Conservation (phyloP, 768 basidiomycete genomes). For the Mycena galopus region DNA sequence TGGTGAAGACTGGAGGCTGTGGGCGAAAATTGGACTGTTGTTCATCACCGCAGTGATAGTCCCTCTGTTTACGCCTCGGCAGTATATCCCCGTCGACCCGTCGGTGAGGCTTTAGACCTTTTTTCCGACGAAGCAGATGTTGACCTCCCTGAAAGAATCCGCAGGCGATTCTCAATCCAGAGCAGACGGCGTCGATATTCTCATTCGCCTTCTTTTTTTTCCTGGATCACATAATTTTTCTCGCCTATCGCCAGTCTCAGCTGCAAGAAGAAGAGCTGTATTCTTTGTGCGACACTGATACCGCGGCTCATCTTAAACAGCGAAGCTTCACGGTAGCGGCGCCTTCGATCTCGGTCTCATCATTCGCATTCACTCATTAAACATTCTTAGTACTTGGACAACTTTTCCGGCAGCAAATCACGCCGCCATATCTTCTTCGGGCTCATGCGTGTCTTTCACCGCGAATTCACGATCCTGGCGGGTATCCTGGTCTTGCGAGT, state of each 20-base stretch:
- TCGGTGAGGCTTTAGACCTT: slow-evolving; percentile 40
- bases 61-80: slow-evolving; percentile 68
- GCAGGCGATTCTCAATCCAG: slow-evolving; percentile 46
- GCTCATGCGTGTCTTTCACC: slow-evolving; percentile 55
- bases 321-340: slow-evolving; percentile 46
- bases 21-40: slow-evolving; percentile 64
- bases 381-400: slow-evolving; percentile 10
- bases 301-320: slow-evolving; percentile 39
- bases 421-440: slow-evolving; percentile 51
- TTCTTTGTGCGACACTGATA: slow-evolving; percentile 74
- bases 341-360: not conserved
- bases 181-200: slow-evolving; percentile 64
- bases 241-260: slow-evolving; percentile 57
- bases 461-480: slow-evolving; percentile 38
- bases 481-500: slow-evolving; percentile 11
- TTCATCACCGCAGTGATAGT: slow-evolving; percentile 59
- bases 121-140: not conserved
- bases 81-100: slow-evolving; percentile 70
- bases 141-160: not conserved
- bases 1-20: slow-evolving; percentile 59
- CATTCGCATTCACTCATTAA: slow-evolving; percentile 2
- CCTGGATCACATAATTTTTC: slow-evolving; percentile 64
- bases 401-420: slow-evolving; percentile 8
- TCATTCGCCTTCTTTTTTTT: slow-evolving; percentile 61
- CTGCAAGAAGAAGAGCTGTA: slow-evolving; percentile 65